phyloP scores from a whole-genome alignment of 352 stramenopile species.

The Phytophthora litchii region DNA sequence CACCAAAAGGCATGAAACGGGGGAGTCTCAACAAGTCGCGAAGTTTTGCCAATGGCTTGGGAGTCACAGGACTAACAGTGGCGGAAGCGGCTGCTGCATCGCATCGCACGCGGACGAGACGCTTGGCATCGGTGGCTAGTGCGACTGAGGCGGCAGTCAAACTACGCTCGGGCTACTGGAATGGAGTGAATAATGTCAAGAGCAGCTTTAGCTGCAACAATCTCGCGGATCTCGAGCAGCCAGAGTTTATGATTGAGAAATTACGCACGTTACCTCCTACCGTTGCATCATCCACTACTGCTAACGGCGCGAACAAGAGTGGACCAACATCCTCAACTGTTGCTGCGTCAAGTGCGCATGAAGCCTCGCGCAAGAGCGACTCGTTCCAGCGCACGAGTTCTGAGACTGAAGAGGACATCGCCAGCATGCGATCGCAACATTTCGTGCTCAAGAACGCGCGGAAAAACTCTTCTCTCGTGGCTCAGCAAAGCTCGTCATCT shows the following conservation, averaged over 20 bases:
- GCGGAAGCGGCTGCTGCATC: slow-evolving; percentile 68
- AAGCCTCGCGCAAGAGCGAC: slow-evolving; percentile 52
- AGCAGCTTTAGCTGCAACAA: slow-evolving; percentile 88
- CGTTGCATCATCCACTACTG: slow-evolving; percentile 20
- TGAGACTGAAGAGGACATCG: slow-evolving; percentile 42
- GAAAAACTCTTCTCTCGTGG: slow-evolving; percentile 12
- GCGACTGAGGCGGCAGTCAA: slow-evolving; percentile 35
- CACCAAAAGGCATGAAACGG: slow-evolving; percentile 5
- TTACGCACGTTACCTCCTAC: slow-evolving; percentile 25
- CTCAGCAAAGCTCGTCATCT: slow-evolving; percentile 33
- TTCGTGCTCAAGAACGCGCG: slow-evolving; percentile 34
- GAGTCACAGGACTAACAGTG: slow-evolving; percentile 59
- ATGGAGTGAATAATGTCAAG: slow-evolving; percentile 70
- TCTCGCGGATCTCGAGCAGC: slow-evolving; percentile 64
- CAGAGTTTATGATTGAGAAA: slow-evolving; percentile 49
- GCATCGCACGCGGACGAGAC: slow-evolving; percentile 59
- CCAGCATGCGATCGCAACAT: slow-evolving; percentile 45
- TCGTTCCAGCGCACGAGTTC: slow-evolving; percentile 50
- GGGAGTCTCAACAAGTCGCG: slow-evolving; percentile 57
- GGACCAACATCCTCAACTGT: slow-evolving; percentile 26
- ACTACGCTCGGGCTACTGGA: slow-evolving; percentile 74
- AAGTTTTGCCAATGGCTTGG: slow-evolving; percentile 64
- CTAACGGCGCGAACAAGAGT: slow-evolving; percentile 53
- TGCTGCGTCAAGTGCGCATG: slow-evolving; percentile 32
- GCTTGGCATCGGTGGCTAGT: slow-evolving; percentile 28